A percentile compares a stretch with the other conserved stretches of the same genome.
These are phyloP conservation scores for Avena sativa DNA, from an alignment of 176 grass and related monocot genomes.

Conservation along the genomic window DNA sequence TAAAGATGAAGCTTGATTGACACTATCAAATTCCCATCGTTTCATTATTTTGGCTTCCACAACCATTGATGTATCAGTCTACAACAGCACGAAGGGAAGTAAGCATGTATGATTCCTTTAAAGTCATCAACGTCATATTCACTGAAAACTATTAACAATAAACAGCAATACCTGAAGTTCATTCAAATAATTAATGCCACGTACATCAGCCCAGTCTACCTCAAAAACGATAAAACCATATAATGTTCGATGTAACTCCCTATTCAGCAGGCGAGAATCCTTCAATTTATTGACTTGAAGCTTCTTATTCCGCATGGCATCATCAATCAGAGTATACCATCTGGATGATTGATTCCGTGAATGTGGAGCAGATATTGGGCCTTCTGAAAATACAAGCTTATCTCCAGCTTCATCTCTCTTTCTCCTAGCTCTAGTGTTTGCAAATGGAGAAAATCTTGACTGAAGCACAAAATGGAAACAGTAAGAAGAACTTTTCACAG, in stretches of 20 bases:
- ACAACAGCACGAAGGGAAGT: constrained; percentile 35
- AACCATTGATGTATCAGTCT: constrained; percentile 92
- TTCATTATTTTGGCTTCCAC: constrained; percentile 88
- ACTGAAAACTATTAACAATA: constrained; percentile 20
- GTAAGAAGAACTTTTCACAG: constrained; percentile 34
- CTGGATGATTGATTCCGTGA: constrained; percentile 55
- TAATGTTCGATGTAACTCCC: constrained; percentile 82
- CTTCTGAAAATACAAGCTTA: constrained; percentile 59
- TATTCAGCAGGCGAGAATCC: constrained; percentile 73
- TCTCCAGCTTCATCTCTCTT: constrained; percentile 65
- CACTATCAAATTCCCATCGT: constrained; percentile 97
- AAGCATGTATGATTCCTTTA: constrained; percentile 20
- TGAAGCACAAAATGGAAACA: constrained; percentile 49
- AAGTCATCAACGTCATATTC: constrained; percentile 2
- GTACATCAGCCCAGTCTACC: constrained; percentile 81
- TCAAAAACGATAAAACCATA: constrained; percentile 98
- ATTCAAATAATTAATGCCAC: constrained; percentile 95
- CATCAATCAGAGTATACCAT: constrained; percentile 92
- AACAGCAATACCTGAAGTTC: constrained; percentile 81
- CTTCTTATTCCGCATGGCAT: constrained; percentile 78
- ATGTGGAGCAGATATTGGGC: constrained; percentile 50
- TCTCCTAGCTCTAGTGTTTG: constrained; percentile 72
- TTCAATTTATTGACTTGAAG: constrained; percentile 91
- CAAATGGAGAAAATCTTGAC: constrained; percentile 91
- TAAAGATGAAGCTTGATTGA: constrained; percentile 75